Base-by-base conservation (phyloP, 169 alveolate genomes). In the Ichthyophthirius multifiliis region DNA sequence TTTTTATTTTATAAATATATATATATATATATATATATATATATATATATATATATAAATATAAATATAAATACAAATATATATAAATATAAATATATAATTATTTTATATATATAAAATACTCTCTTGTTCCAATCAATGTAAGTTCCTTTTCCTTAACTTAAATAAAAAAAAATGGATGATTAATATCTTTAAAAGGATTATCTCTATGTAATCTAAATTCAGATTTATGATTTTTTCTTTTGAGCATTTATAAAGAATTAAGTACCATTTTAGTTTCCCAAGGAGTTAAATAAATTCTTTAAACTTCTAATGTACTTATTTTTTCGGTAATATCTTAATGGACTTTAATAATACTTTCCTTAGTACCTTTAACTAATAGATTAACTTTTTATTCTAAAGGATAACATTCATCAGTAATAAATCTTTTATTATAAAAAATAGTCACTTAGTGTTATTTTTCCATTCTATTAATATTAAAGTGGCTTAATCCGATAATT, bases 131-230 rank as follows among this genome's bases (percentile, higher is more conserved):
- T 10, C 86, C 86, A 34, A 81, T 81, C 15, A 81, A 44, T 13
- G 82, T 46, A 9, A 81, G 74, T 43, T 81, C 86, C n/a, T 81
- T 81, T 35, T 81, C 86, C 15, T 76, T 67, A 27, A 71, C 76
- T 30, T 71, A 67, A n/a, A 81, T 81, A 30, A 64, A 81, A 73
- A 47, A 81, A 65, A 81, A 81, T 27, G 86, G 86, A 55, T 81
- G 86, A 34, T 81, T 81, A 5, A 81, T 73, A 37, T 81, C 86
- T 43, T 76, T 81, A 18, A 67, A 48, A 16, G 81, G 76, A n/a
- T 67, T 43, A 27, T 80, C 86, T 35, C 86, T 80, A 7, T 76
- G 76, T 12, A 80, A 35, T 46, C 86, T 62, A 32, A 80, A 67
- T 48, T 80, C 86, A 12, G 86, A 35, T 39, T 48, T 73, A 35